Conservation (phyloP, 208 protist species). For the Acanthamoeba royreba region DNA sequence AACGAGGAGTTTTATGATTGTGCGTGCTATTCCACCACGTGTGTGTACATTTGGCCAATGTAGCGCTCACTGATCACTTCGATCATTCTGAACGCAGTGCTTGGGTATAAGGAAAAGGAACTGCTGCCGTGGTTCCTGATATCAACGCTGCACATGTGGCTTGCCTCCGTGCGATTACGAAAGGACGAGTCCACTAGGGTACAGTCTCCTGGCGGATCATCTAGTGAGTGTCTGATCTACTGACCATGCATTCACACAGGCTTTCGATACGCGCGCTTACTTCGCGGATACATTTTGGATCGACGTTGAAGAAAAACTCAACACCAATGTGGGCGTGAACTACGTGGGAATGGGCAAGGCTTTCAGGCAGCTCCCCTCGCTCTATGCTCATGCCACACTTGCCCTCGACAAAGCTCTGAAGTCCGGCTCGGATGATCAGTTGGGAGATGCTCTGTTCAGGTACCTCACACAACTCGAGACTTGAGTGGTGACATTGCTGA, state of each 20-base stretch:
- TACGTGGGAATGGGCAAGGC: conserved; percentile 6
- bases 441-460: neutral
- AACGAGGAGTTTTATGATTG: neutral
- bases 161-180: neutral
- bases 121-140: neutral
- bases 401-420: neutral
- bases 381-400: neutral
- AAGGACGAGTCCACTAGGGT: neutral
- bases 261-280: neutral
- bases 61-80: neutral
- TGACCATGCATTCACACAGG: too few relatives aligned
- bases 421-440: neutral
- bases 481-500: too few relatives aligned
- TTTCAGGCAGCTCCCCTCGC: neutral
- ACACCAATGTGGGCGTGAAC: neutral
- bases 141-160: neutral
- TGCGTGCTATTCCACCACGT: too few relatives aligned
- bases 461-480: too few relatives aligned
- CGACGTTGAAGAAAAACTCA: neutral
- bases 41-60: too few relatives aligned
- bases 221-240: too few relatives aligned
- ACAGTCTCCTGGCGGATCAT: too few relatives aligned
- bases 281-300: neutral
- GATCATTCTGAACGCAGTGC: neutral
- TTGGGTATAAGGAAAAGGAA: neutral